Evolutionary conservation across 176 grass and related monocot genomes (phyloP).

Genomic region (Hyparrhenia diplandra): DNA sequence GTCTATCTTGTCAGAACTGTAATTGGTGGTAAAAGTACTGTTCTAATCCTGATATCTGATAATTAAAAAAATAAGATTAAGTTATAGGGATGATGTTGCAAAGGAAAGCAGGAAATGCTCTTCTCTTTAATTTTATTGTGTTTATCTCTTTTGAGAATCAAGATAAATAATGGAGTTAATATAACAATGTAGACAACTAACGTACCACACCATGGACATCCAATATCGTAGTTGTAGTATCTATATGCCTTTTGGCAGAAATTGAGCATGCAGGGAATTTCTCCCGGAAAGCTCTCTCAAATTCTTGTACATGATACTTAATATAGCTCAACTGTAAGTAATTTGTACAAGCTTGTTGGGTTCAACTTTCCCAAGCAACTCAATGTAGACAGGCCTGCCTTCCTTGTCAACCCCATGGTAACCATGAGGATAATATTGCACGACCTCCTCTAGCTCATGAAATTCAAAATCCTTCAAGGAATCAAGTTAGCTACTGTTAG

Average conservation of each 20-base stretch:
- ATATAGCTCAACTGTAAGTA: slow-evolving; percentile 80
- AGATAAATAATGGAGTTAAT: slow-evolving; percentile 4
- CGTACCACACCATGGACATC: slow-evolving; percentile 98
- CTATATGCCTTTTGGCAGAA: slow-evolving; percentile 87
- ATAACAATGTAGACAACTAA: slow-evolving; percentile 20
- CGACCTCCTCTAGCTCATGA: slow-evolving; percentile 88
- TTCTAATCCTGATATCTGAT: slow-evolving; percentile 4
- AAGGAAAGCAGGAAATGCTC: background rate
- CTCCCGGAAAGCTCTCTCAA: slow-evolving; percentile 89
- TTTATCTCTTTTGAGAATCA: background rate
- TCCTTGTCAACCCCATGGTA: slow-evolving; percentile 97
- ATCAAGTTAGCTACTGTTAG: slow-evolving; percentile 25
- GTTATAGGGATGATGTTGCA: background rate
- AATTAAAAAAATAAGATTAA: background rate
- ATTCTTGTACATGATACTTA: slow-evolving; percentile 94
- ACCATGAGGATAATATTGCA: slow-evolving; percentile 86
- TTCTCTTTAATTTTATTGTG: background rate
- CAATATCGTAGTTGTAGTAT: slow-evolving; percentile 89
- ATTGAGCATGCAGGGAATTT: slow-evolving; percentile 92
- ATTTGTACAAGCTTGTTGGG: slow-evolving; percentile 88
- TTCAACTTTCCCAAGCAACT: slow-evolving; percentile 92
- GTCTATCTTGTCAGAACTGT: background rate
- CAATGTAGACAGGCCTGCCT: slow-evolving; percentile 95
- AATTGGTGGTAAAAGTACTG: background rate
- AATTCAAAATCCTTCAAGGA: slow-evolving; percentile 92